Evolutionary conservation across 768 basidiomycete species (phyloP).

Genomic region (Mycena haematopus): DNA sequence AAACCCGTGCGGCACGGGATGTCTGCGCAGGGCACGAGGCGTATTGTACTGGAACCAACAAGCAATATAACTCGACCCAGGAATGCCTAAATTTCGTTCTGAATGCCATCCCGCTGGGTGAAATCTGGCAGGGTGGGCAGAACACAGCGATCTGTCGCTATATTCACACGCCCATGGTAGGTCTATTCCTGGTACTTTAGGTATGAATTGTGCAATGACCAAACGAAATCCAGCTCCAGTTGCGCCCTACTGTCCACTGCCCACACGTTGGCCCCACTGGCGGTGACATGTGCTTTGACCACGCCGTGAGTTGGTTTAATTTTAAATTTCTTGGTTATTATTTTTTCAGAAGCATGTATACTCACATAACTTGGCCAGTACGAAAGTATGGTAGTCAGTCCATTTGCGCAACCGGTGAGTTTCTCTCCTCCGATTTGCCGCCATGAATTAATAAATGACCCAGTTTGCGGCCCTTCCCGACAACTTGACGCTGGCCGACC

Average conservation of each 20-base stretch:
- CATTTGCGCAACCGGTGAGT: not conserved
- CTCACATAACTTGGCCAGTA: too few relatives aligned
- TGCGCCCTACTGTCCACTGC: slow-evolving; percentile 11
- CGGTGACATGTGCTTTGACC: slow-evolving; percentile 14
- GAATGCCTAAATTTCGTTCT: not conserved
- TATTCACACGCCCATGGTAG: slow-evolving; percentile 10
- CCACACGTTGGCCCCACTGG: slow-evolving; percentile 9
- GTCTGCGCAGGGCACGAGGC: slow-evolving; percentile 4
- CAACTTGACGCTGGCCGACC: slow-evolving; percentile 7
- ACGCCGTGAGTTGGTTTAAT: not conserved
- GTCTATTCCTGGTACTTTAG: not conserved
- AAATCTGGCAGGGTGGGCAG: slow-evolving; percentile 14
- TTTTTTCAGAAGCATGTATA: too few relatives aligned
- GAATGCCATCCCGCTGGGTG: slow-evolving; percentile 3
- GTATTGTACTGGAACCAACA: not conserved
- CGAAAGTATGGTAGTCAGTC: not conserved
- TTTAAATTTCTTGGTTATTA: too few relatives aligned
- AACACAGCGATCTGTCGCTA: slow-evolving; percentile 15
- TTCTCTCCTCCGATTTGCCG: not conserved
- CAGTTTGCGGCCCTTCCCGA: slow-evolving; percentile 3
- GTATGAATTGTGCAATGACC: too few relatives aligned
- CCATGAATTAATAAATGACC: not conserved
- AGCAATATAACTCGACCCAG: slow-evolving; percentile 6
- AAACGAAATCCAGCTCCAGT: not conserved
- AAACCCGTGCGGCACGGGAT: slow-evolving; percentile 6